Base-by-base conservation (phyloP, 2,329 filamentous ascomycete species). In the Acarospora socialis region DNA sequence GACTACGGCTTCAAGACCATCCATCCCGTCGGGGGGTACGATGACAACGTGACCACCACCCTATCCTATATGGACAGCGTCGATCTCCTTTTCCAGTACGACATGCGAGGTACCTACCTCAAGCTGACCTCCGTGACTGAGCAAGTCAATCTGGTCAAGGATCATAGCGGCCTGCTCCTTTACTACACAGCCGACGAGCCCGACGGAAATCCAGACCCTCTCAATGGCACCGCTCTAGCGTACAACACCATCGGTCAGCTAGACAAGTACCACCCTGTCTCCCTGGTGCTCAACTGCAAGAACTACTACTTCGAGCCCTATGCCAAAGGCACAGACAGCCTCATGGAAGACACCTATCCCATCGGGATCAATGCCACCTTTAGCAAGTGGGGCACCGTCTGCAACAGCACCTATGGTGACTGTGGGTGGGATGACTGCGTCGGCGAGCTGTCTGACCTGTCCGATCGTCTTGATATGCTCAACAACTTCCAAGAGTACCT, bases 351-450 rank as follows among this genome's bases (percentile, higher is more conserved):
- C 43, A 61, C 63, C 1, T 77, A 76, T 46, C 70, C 71, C 1
- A 60, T 77, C 37, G 67, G 61, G 18, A 65, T 67, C 41, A 71
- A 73, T 50, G 52, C 60, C 4, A 65, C 57, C 3, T 70, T 56
- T 3, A 35, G 34, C 34, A 22, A 23, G 21, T 26, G 3, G 16
- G 56, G 60, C 36, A 76, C 70, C 0, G 48, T 51, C 0, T 72
- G 67, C 47, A 76, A 75, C 48, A 37, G 52, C 3, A 75, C 70
- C 0, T 67, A 73, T 32, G 71, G 71, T 39, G 66, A 69, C 52
- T 74, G 70, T 51, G 72, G 71, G 6, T 77, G 73, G 49, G 72
- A 77, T 45, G 64, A 69, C 48, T 77, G 72, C 47, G 41, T 49
- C 2, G 68, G 66, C 31, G 53, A 58, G 13, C 28, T 39, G 6